Evolutionary conservation across 2,329 filamentous ascomycete genomes (phyloP).

Genomic region (Daldinia eschscholtzii): DNA sequence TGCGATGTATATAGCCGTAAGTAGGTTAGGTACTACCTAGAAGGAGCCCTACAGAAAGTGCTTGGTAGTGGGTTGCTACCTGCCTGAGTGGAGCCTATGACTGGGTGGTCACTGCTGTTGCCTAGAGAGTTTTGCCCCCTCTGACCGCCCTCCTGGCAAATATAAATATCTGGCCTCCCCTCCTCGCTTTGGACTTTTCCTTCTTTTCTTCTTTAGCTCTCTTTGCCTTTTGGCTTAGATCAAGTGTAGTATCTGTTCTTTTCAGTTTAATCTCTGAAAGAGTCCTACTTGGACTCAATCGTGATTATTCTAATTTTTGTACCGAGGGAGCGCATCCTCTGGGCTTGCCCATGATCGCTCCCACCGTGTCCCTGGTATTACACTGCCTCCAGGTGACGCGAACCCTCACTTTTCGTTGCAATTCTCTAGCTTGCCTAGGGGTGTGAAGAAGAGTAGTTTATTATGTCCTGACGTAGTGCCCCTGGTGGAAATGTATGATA

Average conservation of each 20-base stretch:
- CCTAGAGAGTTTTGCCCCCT: slow-evolving; percentile 23
- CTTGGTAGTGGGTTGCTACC: not conserved
- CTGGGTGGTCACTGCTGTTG: not conserved
- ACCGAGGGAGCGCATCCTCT: slow-evolving; percentile 66
- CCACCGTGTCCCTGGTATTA: slow-evolving; percentile 82
- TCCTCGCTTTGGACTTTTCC: slow-evolving; percentile 48
- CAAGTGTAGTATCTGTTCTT: slow-evolving; percentile 98
- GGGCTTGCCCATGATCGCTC: slow-evolving; percentile 76
- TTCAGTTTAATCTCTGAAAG: slow-evolving; percentile 97
- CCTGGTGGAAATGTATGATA: too few relatives aligned
- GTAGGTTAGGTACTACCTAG: too few relatives aligned
- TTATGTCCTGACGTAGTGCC: not conserved
- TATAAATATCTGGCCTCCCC: slow-evolving; percentile 44
- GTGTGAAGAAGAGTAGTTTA: slow-evolving; percentile 67
- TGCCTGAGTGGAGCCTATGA: not conserved
- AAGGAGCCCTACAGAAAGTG: not conserved
- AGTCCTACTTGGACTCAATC: slow-evolving; percentile 76
- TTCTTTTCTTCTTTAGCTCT: slow-evolving; percentile 66
- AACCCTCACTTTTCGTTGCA: slow-evolving; percentile 72
- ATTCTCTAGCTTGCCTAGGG: slow-evolving; percentile 62
- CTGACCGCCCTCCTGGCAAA: slow-evolving; percentile 13
- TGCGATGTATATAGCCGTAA: not conserved
- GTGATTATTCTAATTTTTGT: slow-evolving; percentile 89
- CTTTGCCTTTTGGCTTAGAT: slow-evolving; percentile 75
- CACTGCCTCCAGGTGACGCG: slow-evolving; percentile 81